Conservation (phyloP, 225 moss, liverwort and hornwort species). For the Anthoceros angustus region DNA sequence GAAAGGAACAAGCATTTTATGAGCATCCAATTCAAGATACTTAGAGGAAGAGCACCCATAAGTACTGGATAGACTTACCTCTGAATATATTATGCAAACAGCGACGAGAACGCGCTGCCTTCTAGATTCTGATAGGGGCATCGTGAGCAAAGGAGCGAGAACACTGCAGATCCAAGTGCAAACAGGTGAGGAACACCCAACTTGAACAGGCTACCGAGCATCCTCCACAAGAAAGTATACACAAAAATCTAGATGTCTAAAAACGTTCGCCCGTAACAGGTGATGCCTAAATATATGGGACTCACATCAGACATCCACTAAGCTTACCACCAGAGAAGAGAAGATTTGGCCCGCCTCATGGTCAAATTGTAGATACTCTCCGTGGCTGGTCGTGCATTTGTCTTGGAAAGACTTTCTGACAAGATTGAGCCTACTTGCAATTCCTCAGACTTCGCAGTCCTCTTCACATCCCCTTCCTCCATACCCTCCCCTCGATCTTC, state of each 20-base stretch:
- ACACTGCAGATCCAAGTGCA: slow-evolving; percentile 38
- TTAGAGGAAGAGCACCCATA: neutral
- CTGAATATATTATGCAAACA: slow-evolving; percentile 83
- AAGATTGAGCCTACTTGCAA: slow-evolving; percentile 33
- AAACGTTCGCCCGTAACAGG: neutral
- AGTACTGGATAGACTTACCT: slow-evolving; percentile 29
- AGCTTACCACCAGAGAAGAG: slow-evolving; percentile 74
- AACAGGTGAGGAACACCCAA: neutral
- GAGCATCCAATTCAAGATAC: neutral
- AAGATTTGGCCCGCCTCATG: slow-evolving; percentile 56
- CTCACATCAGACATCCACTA: neutral
- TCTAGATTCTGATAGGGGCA: slow-evolving; percentile 85
- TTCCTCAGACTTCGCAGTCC: slow-evolving; percentile 13
- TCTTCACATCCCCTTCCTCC: slow-evolving; percentile 13
- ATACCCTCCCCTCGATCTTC: slow-evolving; percentile 42
- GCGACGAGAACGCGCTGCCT: slow-evolving; percentile 95
- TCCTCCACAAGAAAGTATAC: neutral
- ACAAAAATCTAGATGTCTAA: neutral
- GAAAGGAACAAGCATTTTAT: slow-evolving; percentile 10
- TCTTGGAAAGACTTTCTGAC: slow-evolving; percentile 13
- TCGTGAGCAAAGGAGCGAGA: slow-evolving; percentile 82
- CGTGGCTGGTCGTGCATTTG: slow-evolving; percentile 20
- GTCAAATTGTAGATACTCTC: slow-evolving; percentile 54
- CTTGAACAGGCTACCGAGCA: neutral
- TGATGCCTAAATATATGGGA: neutral